Evolutionary conservation across 371 early-diverging fungal species (phyloP), one percentile per base, ranked within the genome.

Genomic region (Mucor velutinosus): DNA sequence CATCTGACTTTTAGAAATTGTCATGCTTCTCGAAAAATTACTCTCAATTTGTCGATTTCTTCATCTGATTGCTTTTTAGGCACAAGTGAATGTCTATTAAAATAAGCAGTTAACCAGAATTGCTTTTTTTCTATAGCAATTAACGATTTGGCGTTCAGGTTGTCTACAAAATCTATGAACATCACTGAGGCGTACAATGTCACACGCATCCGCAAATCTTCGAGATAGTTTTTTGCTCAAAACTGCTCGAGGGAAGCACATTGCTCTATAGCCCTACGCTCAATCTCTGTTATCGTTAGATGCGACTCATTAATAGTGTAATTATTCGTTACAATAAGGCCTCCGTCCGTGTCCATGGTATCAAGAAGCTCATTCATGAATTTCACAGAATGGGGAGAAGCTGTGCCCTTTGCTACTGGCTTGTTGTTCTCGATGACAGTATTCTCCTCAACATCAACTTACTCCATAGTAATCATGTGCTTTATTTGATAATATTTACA

Each of bases 281-380:
- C 45, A 45, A 45, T 45, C 17, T 45, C n/a, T 45, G n/a, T 32
- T 32, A 43, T 35, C 58, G 23, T 57, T 41, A 30, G 58, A 11
- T 58, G 25, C 3, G 41, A 58, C 15, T 53, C 25, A 66, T 60
- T 41, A 11, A 66, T 66, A 17, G 39, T n/a, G n/a, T 27, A 21
- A 27, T 66, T 60, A 19, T 66, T n/a, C n/a, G n/a, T 56, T 37
- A 60, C 35, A 2, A 66, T 39, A 2, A 66, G 21, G 35, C 14
- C 6, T 21, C 30, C 66, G 19, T 63, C 45, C 10, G n/a, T 14
- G 60, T 64, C 60, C 41, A 66, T 66, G 23, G 35, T 60, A 67
- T 67, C 39, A 19, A 66, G 66, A 59, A 66, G 60, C 55, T 55
- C 66, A 23, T 66, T 66, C 55, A 59, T 60, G 19, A 53, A 66